Evolutionary conservation across 768 basidiomycete species (phyloP).

Genomic region (Suillus paluster): DNA sequence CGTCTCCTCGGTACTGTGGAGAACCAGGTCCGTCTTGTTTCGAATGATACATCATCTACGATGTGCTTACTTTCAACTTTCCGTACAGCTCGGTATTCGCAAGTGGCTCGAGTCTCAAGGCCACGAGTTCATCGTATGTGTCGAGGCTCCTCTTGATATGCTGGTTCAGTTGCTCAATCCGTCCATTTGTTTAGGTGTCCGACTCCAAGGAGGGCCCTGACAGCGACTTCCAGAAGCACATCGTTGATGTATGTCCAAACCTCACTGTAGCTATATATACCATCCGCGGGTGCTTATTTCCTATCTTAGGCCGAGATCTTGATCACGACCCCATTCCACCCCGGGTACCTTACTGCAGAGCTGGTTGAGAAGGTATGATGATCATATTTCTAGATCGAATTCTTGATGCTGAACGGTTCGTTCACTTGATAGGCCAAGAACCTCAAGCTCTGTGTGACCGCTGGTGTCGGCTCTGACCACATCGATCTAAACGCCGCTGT

Average conservation of each 20-base stretch:
- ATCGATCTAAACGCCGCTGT: constrained; percentile 90
- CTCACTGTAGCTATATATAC: not conserved
- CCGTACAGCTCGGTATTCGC: constrained; percentile 66
- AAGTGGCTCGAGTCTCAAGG: constrained; percentile 72
- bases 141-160: not conserved
- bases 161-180: constrained; percentile 10
- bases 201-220: constrained; percentile 84
- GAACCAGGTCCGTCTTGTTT: constrained; percentile 58
- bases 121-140: constrained; percentile 72
- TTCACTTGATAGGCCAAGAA: constrained; percentile 78
- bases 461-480: constrained; percentile 90
- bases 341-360: constrained; percentile 79
- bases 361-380: constrained; percentile 63
- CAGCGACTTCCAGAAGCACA: constrained; percentile 82
- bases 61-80: constrained; percentile 13
- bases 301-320: constrained; percentile 68
- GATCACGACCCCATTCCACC: constrained; percentile 88
- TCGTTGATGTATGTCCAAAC: constrained; percentile 64
- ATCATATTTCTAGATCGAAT: constrained; percentile 6
- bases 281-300: constrained; percentile 17
- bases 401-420: constrained; percentile 5
- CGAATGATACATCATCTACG: not conserved
- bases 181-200: constrained; percentile 53
- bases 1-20: constrained; percentile 82
- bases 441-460: constrained; percentile 88